Evolutionary conservation across 352 stramenopile genomes (phyloP).

Genomic region (Globisporangium abappressorium): DNA sequence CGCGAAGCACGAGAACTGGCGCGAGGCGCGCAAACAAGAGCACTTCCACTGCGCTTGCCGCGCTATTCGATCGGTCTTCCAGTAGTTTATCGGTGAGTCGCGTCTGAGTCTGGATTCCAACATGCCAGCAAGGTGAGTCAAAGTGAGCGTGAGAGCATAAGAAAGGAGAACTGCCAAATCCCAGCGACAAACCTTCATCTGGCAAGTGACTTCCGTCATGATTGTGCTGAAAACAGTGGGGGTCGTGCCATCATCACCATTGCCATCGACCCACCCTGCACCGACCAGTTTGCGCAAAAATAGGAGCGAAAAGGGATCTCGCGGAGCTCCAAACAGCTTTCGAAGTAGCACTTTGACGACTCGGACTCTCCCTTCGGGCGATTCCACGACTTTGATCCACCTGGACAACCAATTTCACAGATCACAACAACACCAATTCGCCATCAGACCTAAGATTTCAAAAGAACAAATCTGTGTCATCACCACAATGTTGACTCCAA

Average conservation of each 20-base stretch:
- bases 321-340: slow-evolving; percentile 44
- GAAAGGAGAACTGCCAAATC: neutral
- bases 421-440: neutral
- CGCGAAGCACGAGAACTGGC: slow-evolving; percentile 58
- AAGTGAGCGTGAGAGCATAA: neutral
- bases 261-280: slow-evolving; percentile 26
- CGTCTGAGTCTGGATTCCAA: slow-evolving; percentile 28
- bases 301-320: slow-evolving; percentile 36
- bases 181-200: slow-evolving; percentile 36
- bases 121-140: neutral
- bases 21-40: slow-evolving; percentile 62
- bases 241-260: neutral
- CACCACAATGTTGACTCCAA: neutral
- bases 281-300: slow-evolving; percentile 44
- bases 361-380: slow-evolving; percentile 7
- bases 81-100: slow-evolving; percentile 47
- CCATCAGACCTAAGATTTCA: neutral
- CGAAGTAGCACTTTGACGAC: slow-evolving; percentile 30
- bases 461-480: neutral
- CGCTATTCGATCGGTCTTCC: slow-evolving; percentile 25
- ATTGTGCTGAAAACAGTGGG: slow-evolving; percentile 19
- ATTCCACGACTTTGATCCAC: slow-evolving; percentile 27
- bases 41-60: slow-evolving; percentile 28
- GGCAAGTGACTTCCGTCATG: slow-evolving; percentile 19
- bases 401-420: slow-evolving; percentile 14